phyloP scores from a whole-genome alignment of 2,329 filamentous ascomycete species.

The Purpureocillium lavendulum region DNA sequence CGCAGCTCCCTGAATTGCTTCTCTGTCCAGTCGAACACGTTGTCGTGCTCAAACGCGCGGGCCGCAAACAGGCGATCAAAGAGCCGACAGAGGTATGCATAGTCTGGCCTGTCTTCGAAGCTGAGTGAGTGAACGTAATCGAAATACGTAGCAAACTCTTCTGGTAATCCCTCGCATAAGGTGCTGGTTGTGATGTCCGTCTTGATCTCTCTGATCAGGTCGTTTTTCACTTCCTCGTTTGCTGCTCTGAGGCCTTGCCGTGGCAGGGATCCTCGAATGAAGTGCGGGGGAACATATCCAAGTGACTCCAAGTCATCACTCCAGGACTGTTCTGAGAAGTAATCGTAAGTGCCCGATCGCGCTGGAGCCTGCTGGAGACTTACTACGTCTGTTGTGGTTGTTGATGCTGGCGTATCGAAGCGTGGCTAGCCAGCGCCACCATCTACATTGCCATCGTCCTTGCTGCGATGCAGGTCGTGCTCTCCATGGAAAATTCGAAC shows the following conservation, averaged over 20 bases:
- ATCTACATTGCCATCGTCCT: too few species aligned
- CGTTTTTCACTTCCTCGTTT: constrained; percentile 56
- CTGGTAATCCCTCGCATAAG: constrained; percentile 66
- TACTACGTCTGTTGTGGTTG: too few species aligned
- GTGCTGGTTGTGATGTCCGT: constrained; percentile 56
- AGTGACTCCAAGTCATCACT: too few species aligned
- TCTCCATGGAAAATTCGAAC: too few species aligned
- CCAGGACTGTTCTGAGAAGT: too few species aligned
- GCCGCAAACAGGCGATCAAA: constrained; percentile 65
- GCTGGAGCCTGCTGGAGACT: too few species aligned
- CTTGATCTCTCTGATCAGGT: constrained; percentile 12
- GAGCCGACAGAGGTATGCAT: constrained; percentile 67
- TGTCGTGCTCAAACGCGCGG: constrained; percentile 68
- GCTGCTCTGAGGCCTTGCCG: constrained; percentile 65
- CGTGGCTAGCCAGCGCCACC: too few species aligned
- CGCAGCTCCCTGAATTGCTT: constrained; percentile 10
- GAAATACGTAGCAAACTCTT: constrained; percentile 68
- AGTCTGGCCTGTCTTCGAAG: constrained; percentile 70
- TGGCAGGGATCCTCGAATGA: constrained; percentile 34
- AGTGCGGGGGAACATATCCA: too few species aligned
- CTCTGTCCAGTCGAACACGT: constrained; percentile 67
- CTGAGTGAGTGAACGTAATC: constrained; percentile 67
- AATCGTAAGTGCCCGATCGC: too few species aligned
- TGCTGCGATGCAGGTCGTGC: too few species aligned
- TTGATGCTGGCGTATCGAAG: too few species aligned